Evolutionary conservation across 225 moss, liverwort and hornwort species (phyloP).

Genomic region (Neckera pumila): DNA sequence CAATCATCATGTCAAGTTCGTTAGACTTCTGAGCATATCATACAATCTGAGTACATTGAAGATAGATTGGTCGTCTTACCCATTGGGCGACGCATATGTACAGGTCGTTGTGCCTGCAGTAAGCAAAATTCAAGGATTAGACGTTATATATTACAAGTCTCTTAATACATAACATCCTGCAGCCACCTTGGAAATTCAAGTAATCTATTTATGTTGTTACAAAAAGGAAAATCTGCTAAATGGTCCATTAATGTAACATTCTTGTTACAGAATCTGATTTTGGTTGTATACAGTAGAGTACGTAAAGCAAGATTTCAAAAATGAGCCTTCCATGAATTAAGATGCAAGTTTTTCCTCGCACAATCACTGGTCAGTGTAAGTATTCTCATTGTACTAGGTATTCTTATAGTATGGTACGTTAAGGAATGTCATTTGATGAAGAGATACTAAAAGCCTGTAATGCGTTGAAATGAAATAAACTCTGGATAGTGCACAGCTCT

Average conservation of each 20-base stretch:
- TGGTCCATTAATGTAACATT: background rate
- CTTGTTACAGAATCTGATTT: background rate
- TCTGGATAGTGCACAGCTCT: background rate
- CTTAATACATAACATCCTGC: background rate
- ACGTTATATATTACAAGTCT: background rate
- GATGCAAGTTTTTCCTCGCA: background rate
- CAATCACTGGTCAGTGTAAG: background rate
- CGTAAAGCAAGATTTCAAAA: background rate
- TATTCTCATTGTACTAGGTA: background rate
- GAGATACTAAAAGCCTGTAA: no score
- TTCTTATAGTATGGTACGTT: background rate
- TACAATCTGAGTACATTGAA: background rate
- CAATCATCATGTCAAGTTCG: background rate
- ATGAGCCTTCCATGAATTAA: background rate
- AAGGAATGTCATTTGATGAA: background rate
- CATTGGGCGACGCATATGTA: constrained; percentile 3
- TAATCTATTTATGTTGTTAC: background rate
- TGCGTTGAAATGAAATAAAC: background rate
- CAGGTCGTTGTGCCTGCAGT: constrained; percentile 22
- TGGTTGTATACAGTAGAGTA: background rate
- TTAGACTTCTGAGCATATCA: background rate
- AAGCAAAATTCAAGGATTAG: background rate
- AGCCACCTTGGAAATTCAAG: background rate
- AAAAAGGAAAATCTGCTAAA: background rate
- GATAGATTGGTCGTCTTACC: background rate